A percentile compares a stretch with the other conserved stretches of the same genome.
Conservation (phyloP, 192 early-diverging fungal genomes). For the Coemansia asiatica region DNA sequence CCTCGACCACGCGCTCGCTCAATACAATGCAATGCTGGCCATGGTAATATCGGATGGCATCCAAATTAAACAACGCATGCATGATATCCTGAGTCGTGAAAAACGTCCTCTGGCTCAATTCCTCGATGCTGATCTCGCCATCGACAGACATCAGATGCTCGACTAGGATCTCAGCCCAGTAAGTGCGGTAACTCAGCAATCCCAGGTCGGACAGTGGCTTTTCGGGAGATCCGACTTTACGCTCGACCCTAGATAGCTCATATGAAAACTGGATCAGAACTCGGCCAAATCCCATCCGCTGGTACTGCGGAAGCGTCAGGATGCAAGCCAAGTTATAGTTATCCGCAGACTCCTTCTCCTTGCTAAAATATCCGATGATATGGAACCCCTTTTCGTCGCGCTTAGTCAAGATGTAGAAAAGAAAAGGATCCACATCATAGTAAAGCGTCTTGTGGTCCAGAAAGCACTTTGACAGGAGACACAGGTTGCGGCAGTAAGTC, state of each 20-base stretch:
- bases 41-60: slow-evolving; percentile 87
- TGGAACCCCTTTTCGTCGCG: slow-evolving; percentile 85
- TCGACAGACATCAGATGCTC: slow-evolving; percentile 68
- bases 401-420: slow-evolving; percentile 95
- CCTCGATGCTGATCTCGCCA: slow-evolving; percentile 86
- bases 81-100: slow-evolving; percentile 90
- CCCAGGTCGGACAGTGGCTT: slow-evolving; percentile 98
- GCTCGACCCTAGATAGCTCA: slow-evolving; percentile 91
- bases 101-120: slow-evolving; percentile 80
- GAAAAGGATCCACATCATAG: slow-evolving; percentile 97
- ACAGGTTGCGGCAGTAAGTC: slow-evolving; percentile 92
- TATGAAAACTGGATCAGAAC: slow-evolving; percentile 96
- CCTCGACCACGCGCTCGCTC: slow-evolving; percentile 80
- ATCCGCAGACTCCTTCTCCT: slow-evolving; percentile 96
- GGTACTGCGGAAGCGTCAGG: slow-evolving; percentile 94
- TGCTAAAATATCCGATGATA: slow-evolving; percentile 97
- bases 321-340: slow-evolving; percentile 99
- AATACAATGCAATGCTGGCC: slow-evolving; percentile 88
- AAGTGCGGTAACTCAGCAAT: slow-evolving; percentile 89
- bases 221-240: slow-evolving; percentile 92
- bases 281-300: slow-evolving; percentile 93
- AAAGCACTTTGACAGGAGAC: slow-evolving; percentile 93
- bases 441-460: slow-evolving; percentile 99
- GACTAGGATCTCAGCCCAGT: slow-evolving; percentile 91
- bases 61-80: slow-evolving; percentile 85